Percentiles rank a stretch among this genome's conserved stretches.
Conservation (phyloP, 257 asterid genomes). For the Datura wrightii region DNA sequence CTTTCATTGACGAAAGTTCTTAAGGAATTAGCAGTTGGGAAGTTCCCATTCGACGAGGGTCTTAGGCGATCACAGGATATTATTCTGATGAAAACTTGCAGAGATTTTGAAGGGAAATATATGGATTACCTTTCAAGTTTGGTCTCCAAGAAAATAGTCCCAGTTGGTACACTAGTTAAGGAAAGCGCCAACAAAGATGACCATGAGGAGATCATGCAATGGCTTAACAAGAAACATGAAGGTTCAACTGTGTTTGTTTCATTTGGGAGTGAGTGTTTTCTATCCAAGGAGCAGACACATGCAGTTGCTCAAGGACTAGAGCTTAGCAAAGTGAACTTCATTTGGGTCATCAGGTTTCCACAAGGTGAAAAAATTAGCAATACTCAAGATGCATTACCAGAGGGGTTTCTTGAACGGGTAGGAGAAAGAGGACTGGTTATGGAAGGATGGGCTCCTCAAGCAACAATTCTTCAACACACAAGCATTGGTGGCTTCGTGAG, state of each 20-base stretch:
- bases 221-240: constrained; percentile 44
- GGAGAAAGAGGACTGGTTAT: constrained; percentile 37
- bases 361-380: constrained; percentile 24
- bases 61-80: background rate
- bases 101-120: constrained; percentile 48
- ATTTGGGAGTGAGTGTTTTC: constrained; percentile 57
- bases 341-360: constrained; percentile 64
- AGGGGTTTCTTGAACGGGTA: constrained; percentile 41
- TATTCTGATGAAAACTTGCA: constrained; percentile 47
- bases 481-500: background rate
- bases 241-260: constrained; percentile 50
- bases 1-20: background rate
- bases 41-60: background rate
- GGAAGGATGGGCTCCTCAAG: constrained; percentile 49
- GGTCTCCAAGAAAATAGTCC: constrained; percentile 41
- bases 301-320: constrained; percentile 53
- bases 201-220: constrained; percentile 30
- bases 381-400: constrained; percentile 38
- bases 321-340: constrained; percentile 47
- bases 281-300: constrained; percentile 39
- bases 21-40: background rate
- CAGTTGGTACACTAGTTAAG: constrained; percentile 51
- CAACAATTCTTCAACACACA: constrained; percentile 36
- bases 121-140: constrained; percentile 34
- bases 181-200: constrained; percentile 32